These are phyloP conservation scores for Phylloporus sp. DNA, from an alignment of 1,284 basidiomycete species.

Conservation along the genomic window DNA sequence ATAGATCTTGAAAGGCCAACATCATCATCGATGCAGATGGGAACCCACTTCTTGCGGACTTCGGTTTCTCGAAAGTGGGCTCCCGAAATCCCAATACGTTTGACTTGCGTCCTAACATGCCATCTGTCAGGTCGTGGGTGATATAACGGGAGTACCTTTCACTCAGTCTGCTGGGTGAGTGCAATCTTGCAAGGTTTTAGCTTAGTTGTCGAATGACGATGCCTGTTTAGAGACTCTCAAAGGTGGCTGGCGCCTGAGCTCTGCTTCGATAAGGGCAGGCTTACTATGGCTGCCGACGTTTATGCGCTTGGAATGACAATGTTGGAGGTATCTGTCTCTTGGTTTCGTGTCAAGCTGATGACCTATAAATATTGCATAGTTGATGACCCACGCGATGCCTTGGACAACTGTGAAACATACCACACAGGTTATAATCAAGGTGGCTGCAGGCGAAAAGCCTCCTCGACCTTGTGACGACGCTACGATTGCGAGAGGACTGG, in stretches of 20 bases:
- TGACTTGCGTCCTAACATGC: slow-evolving; percentile 9
- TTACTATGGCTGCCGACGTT: slow-evolving; percentile 58
- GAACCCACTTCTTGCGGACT: slow-evolving; percentile 62
- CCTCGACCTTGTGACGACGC: slow-evolving; percentile 46
- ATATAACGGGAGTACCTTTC: slow-evolving; percentile 59
- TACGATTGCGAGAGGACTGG: slow-evolving; percentile 52
- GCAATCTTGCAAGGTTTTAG: not conserved
- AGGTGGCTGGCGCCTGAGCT: slow-evolving; percentile 65
- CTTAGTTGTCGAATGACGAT: not conserved
- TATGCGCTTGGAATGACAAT: slow-evolving; percentile 65
- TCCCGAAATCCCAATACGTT: not conserved
- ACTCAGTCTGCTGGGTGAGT: slow-evolving; percentile 58
- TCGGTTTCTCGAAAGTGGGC: slow-evolving; percentile 60
- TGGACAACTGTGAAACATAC: slow-evolving; percentile 56
- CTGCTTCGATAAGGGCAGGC: slow-evolving; percentile 55
- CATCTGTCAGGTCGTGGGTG: slow-evolving; percentile 59
- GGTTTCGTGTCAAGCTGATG: not conserved
- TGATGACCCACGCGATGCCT: slow-evolving; percentile 59
- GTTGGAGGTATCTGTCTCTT: slow-evolving; percentile 47
- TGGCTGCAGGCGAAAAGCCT: slow-evolving; percentile 52
- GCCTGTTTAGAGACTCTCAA: slow-evolving; percentile 42
- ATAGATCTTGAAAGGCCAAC: slow-evolving; percentile 52
- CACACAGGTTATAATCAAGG: slow-evolving; percentile 56
- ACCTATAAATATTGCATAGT: slow-evolving; percentile 36
- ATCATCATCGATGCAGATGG: slow-evolving; percentile 57